These are phyloP conservation scores for Leccinum subgranulosum DNA, from an alignment of 768 basidiomycete species.

Conservation along the genomic window DNA sequence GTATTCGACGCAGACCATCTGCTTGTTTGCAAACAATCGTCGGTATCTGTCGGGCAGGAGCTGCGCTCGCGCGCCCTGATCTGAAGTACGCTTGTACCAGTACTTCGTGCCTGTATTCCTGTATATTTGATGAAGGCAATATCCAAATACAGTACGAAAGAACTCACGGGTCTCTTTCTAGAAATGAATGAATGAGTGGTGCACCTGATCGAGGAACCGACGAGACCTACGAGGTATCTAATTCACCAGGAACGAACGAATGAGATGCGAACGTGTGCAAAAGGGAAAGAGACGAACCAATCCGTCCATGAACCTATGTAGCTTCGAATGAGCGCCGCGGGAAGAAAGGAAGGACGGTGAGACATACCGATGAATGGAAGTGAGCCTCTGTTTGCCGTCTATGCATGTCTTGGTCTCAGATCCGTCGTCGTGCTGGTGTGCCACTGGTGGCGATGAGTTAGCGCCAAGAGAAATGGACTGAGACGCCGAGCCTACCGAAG, in stretches of 20 bases:
- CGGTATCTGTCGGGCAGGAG: slow-evolving; percentile 54
- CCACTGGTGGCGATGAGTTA: slow-evolving; percentile 38
- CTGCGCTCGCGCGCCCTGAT: slow-evolving; percentile 21
- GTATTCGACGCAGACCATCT: slow-evolving; percentile 81
- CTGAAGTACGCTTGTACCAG: slow-evolving; percentile 41
- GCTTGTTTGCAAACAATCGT: slow-evolving; percentile 66
- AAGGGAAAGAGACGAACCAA: slow-evolving; percentile 42
- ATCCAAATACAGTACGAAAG: no score
- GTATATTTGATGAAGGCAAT: neutral
- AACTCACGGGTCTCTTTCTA: slow-evolving; percentile 48
- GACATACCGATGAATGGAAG: slow-evolving; percentile 65
- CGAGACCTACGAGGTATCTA: slow-evolving; percentile 55
- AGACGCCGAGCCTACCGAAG: slow-evolving; percentile 46
- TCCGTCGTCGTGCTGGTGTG: slow-evolving; percentile 53
- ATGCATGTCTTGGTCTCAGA: slow-evolving; percentile 65
- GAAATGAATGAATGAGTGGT: neutral
- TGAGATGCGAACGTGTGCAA: slow-evolving; percentile 3
- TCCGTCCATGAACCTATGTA: slow-evolving; percentile 63
- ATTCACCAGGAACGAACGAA: neutral
- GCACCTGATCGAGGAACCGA: neutral
- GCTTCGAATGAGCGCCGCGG: neutral
- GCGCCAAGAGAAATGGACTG: neutral
- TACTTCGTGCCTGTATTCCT: slow-evolving; percentile 41
- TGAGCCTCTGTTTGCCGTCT: slow-evolving; percentile 80
- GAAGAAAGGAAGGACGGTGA: no score